Evolutionary conservation across 225 moss, liverwort and hornwort genomes (phyloP).

Genomic region (Physcomitrium patens): DNA sequence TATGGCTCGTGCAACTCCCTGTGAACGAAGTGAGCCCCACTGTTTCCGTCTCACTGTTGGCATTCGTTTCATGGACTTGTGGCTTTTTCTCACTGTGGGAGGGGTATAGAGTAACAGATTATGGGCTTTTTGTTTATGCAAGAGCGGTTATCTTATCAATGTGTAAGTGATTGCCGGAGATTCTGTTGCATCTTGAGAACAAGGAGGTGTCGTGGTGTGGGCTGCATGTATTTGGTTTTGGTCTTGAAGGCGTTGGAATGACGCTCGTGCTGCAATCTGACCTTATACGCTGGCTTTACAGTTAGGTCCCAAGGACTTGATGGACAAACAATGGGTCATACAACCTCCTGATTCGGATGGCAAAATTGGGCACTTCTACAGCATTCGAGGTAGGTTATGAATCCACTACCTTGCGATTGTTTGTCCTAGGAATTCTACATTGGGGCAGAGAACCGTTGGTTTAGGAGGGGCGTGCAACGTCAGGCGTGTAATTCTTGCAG

Average conservation of each 20-base stretch:
- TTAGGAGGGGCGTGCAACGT: neutral
- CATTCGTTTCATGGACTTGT: neutral
- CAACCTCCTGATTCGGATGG: conserved; percentile 34
- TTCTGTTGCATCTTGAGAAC: no score
- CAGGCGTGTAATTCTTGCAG: neutral
- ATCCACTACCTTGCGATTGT: neutral
- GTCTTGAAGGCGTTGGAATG: neutral
- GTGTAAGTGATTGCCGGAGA: no score
- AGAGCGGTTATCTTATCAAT: no score
- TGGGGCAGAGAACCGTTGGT: neutral
- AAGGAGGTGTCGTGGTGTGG: no score
- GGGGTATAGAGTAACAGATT: no score
- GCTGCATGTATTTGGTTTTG: neutral
- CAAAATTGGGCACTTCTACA: conserved; percentile 62
- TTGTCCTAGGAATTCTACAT: neutral
- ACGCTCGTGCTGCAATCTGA: conserved; percentile 13
- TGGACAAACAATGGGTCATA: conserved; percentile 61
- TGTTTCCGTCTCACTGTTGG: neutral
- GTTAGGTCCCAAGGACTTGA: conserved; percentile 66
- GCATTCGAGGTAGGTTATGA: conserved; percentile 45
- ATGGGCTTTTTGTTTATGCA: no score
- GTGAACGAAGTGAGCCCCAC: conserved; percentile 47
- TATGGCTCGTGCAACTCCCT: conserved; percentile 65
- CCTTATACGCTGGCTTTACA: conserved; percentile 22
- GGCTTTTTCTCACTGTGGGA: neutral